Evolutionary conservation across 2,329 filamentous ascomycete species (phyloP).

Genomic region (Aphanoascus verrucosus): DNA sequence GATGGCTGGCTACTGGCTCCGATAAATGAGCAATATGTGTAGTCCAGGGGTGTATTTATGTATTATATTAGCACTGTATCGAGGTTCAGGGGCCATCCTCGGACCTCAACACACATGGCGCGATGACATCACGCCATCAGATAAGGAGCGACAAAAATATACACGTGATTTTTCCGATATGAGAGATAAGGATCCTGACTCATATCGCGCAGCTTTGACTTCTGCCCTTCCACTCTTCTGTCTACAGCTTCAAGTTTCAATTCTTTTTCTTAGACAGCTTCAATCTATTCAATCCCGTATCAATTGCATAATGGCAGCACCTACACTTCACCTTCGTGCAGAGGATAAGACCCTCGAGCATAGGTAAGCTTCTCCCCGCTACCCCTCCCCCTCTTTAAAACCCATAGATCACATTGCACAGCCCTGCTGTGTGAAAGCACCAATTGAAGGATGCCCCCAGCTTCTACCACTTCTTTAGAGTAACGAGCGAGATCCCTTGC

Average conservation of each 20-base stretch:
- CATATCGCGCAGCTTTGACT: too few species aligned
- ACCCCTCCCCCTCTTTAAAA: not conserved
- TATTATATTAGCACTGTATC: not conserved
- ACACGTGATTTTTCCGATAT: not conserved
- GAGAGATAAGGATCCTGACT: too few species aligned
- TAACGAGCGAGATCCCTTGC: not conserved
- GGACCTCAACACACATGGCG: too few species aligned
- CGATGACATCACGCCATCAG: too few species aligned
- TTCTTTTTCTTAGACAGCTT: not conserved
- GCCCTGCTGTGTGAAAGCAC: not conserved
- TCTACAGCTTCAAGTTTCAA: not conserved
- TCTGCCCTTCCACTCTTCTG: too few species aligned
- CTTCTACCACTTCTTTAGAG: too few species aligned
- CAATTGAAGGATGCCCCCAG: not conserved
- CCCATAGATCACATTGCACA: not conserved
- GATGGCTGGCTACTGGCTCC: constrained; percentile 18
- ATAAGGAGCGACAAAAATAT: too few species aligned
- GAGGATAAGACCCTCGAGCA: constrained; percentile 20
- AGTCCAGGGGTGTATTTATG: not conserved
- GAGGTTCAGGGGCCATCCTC: not conserved
- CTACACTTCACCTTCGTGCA: constrained; percentile 18
- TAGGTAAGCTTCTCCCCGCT: constrained; percentile 12
- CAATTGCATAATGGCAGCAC: constrained; percentile 13
- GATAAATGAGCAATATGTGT: not conserved
- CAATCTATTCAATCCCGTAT: not conserved